phyloP scores from a whole-genome alignment of 2,329 filamentous ascomycete genomes.

The Sporothrix protearum region DNA sequence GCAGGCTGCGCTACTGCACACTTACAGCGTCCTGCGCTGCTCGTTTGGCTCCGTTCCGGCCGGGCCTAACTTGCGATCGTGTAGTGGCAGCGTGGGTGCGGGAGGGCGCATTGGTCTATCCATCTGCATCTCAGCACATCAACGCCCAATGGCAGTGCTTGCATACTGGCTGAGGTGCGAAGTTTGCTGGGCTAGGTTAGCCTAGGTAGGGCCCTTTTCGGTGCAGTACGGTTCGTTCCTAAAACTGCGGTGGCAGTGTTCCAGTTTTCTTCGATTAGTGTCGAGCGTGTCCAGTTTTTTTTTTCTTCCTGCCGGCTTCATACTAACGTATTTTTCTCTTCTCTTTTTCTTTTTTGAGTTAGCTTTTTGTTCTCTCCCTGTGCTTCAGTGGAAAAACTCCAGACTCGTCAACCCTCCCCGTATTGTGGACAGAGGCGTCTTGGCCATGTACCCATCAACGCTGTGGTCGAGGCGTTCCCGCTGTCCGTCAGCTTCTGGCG shows the following conservation, averaged over 20 bases:
- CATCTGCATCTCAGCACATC: neutral
- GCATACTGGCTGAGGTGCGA: neutral
- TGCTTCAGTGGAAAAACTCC: neutral
- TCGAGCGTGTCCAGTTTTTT: neutral
- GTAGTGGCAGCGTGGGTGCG: neutral
- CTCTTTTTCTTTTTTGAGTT: neutral
- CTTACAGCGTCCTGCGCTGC: neutral
- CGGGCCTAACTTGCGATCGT: neutral
- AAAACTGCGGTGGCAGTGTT: neutral
- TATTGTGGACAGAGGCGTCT: neutral
- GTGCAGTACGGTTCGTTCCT: constrained; percentile 10
- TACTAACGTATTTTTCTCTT: neutral
- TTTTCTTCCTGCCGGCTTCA: neutral
- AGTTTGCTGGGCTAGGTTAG: neutral
- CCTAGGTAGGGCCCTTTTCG: neutral
- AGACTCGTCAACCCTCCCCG: neutral
- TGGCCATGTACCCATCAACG: neutral
- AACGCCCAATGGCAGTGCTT: constrained; percentile 5
- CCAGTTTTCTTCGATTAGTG: neutral
- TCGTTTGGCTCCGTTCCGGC: neutral
- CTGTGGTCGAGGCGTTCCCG: neutral
- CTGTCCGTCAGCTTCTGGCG: neutral
- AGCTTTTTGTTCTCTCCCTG: neutral
- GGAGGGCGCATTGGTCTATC: neutral
- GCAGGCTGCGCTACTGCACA: constrained; percentile 4